These are phyloP conservation scores for Penicillium sp. DNA, from an alignment of 2,329 filamentous ascomycete genomes.

Conservation along the genomic window DNA sequence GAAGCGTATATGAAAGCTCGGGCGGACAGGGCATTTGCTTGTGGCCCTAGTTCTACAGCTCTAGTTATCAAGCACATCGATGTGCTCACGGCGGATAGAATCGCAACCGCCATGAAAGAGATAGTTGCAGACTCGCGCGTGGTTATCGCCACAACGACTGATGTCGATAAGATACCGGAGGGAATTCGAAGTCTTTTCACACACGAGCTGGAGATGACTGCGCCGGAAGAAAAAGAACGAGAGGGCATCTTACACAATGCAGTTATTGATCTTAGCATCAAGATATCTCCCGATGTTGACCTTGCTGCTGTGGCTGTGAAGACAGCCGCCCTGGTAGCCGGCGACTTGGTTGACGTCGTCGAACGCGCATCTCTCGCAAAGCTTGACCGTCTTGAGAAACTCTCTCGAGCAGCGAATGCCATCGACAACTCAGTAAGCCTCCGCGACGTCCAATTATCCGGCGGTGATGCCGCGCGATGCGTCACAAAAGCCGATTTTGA, in stretches of 20 bases:
- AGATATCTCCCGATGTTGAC: slow-evolving; percentile 79
- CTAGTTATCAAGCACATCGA: slow-evolving; percentile 88
- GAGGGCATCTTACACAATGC: slow-evolving; percentile 81
- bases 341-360: slow-evolving; percentile 89
- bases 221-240: slow-evolving; percentile 87
- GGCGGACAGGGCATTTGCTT: slow-evolving; percentile 82
- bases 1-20: slow-evolving; percentile 85
- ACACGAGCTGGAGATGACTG: slow-evolving; percentile 89
- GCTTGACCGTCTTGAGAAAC: slow-evolving; percentile 66
- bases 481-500: slow-evolving; percentile 84
- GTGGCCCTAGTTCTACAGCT: slow-evolving; percentile 76
- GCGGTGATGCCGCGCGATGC: slow-evolving; percentile 72
- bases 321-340: slow-evolving; percentile 90
- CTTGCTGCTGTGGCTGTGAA: slow-evolving; percentile 83
- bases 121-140: slow-evolving; percentile 76
- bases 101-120: slow-evolving; percentile 78
- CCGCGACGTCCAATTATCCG: slow-evolving; percentile 82
- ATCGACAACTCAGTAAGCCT: slow-evolving; percentile 52
- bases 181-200: slow-evolving; percentile 87
- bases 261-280: slow-evolving; percentile 69
- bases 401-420: slow-evolving; percentile 49
- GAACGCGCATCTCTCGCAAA: slow-evolving; percentile 81
- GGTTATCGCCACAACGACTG: slow-evolving; percentile 87
- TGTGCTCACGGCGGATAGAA: slow-evolving; percentile 83
- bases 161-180: slow-evolving; percentile 90